Conservation (phyloP, 202 grass and related monocot species). For the Sporobolus alterniflorus region DNA sequence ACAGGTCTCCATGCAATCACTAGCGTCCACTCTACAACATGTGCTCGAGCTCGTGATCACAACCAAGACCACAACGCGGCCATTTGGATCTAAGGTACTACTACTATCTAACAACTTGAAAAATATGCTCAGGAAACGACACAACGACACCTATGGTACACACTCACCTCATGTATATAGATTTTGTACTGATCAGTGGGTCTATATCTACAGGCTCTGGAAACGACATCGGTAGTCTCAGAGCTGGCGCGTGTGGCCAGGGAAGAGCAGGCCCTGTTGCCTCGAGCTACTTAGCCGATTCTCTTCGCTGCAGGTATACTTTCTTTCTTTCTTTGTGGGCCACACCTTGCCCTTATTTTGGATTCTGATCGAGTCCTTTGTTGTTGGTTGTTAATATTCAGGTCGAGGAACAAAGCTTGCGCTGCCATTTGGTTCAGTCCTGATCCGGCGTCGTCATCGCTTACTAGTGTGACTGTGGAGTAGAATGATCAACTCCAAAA, state of each 20-base stretch:
- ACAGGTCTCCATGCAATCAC: conserved; percentile 30
- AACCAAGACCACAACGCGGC: conserved; percentile 15
- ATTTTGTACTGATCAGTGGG: not conserved
- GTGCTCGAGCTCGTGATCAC: conserved; percentile 23
- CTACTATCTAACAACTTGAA: not conserved
- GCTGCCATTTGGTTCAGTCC: conserved; percentile 58
- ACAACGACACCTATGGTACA: too few relatives aligned
- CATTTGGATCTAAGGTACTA: conserved; percentile 40
- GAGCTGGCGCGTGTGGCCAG: conserved; percentile 40
- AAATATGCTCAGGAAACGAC: too few relatives aligned
- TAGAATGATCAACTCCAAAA: not conserved
- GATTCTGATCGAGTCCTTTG: not conserved
- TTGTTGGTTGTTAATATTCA: conserved; percentile 11
- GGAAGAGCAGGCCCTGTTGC: conserved; percentile 36
- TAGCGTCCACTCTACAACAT: conserved; percentile 41
- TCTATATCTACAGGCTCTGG: conserved; percentile 8
- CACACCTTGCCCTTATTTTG: too few relatives aligned
- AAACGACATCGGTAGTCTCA: conserved; percentile 17
- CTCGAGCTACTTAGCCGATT: conserved; percentile 35
- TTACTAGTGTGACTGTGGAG: not conserved
- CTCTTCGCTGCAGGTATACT: conserved; percentile 49
- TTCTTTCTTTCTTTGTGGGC: too few relatives aligned
- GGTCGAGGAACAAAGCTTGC: conserved; percentile 65
- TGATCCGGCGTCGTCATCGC: not conserved
- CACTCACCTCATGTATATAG: not conserved